Conservation (phyloP, 1,284 basidiomycete species). For the Chondrostereum purpureum region DNA sequence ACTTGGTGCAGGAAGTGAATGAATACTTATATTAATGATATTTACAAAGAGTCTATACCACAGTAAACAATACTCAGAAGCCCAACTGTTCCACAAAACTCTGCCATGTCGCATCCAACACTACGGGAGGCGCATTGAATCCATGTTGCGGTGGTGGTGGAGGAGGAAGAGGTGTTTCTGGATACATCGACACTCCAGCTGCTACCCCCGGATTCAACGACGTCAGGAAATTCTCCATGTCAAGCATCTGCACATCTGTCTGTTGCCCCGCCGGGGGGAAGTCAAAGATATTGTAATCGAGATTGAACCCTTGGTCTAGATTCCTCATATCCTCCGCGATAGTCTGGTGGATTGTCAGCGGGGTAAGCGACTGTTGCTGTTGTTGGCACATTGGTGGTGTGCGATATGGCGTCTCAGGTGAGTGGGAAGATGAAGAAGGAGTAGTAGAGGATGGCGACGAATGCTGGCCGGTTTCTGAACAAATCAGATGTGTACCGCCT, state of each 20-base stretch:
- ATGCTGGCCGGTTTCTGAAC: constrained; percentile 2
- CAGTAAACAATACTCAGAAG: constrained; percentile 35
- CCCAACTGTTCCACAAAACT: constrained; percentile 64
- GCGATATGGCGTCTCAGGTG: neutral
- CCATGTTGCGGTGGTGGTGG: constrained; percentile 2
- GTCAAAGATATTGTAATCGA: constrained; percentile 19
- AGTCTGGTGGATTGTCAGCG: constrained; percentile 21
- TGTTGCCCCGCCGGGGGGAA: constrained; percentile 10
- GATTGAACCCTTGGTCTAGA: constrained; percentile 17
- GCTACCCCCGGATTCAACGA: neutral
- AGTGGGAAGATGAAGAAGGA: neutral
- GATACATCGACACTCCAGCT: constrained; percentile 5
- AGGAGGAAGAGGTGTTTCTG: neutral
- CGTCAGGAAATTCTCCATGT: neutral
- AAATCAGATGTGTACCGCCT: constrained; percentile 48
- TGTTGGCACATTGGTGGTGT: constrained; percentile 9
- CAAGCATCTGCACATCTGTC: constrained; percentile 8
- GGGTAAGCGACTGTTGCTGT: neutral
- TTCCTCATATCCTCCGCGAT: constrained; percentile 24
- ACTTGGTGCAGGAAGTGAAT: no score
- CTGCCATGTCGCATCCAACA: constrained; percentile 58
- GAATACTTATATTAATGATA: no score
- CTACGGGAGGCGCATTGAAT: constrained; percentile 21
- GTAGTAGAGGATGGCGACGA: neutral
- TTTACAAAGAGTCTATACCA: no score